These are phyloP conservation scores for Stemphylium beticola DNA, from an alignment of 2,329 filamentous ascomycete genomes.

Conservation along the genomic window DNA sequence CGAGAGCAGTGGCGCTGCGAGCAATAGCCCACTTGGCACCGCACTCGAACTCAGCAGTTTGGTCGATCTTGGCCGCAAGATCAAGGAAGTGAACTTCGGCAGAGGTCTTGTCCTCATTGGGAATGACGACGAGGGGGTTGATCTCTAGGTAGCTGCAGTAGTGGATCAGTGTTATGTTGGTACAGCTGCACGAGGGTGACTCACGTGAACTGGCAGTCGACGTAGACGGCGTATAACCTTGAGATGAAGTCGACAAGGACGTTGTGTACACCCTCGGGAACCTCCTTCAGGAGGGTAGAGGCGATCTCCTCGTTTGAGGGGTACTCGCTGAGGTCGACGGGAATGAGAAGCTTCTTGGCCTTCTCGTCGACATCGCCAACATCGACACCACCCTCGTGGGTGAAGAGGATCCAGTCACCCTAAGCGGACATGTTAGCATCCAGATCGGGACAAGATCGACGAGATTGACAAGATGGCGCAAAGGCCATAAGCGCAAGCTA, in stretches of 20 bases:
- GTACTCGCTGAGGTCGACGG: constrained; percentile 92
- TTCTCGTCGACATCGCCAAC: constrained; percentile 99
- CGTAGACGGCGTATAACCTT: constrained; percentile 96
- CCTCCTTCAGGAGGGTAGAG: constrained; percentile 82
- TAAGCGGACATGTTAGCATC: constrained; percentile 54
- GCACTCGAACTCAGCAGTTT: constrained; percentile 99
- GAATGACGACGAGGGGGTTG: constrained; percentile 98
- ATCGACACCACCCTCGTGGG: constrained; percentile 98
- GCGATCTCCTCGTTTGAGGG: constrained; percentile 97
- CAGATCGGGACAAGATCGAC: constrained; percentile 36
- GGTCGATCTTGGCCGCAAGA: constrained; percentile 96
- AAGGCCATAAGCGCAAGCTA: constrained; percentile 23
- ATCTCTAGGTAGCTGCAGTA: constrained; percentile 83
- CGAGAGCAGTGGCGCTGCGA: constrained; percentile 85
- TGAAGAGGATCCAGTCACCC: constrained; percentile 99
- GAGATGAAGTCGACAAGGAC: constrained; percentile 99
- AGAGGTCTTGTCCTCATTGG: constrained; percentile 88
- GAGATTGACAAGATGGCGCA: constrained; percentile 26
- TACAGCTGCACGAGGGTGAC: constrained; percentile 16
- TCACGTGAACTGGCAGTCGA: constrained; percentile 96
- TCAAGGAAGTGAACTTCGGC: constrained; percentile 98
- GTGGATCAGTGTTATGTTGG: constrained; percentile 19
- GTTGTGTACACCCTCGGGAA: constrained; percentile 94
- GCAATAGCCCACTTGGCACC: constrained; percentile 99
- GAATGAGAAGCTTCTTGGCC: constrained; percentile 97